Percentiles rank a stretch among this genome's conserved stretches.
Evolutionary conservation across 352 stramenopile genomes (phyloP).

Genomic region (Aphanomyces stellatus): DNA sequence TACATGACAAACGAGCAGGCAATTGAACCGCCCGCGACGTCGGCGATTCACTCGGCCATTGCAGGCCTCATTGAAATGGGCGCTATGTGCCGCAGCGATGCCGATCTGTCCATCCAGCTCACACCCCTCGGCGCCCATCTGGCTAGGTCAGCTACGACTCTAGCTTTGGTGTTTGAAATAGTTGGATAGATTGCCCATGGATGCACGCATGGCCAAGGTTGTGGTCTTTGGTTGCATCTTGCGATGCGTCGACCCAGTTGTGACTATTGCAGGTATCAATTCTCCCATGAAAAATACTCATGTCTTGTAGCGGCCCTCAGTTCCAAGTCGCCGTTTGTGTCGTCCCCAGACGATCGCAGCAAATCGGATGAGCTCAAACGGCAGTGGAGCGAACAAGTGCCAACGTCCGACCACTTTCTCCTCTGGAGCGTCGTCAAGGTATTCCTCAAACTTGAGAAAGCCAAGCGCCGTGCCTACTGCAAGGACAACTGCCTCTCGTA

Average conservation of each 20-base stretch:
- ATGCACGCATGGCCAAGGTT: slow-evolving; percentile 83
- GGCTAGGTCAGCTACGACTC: background rate
- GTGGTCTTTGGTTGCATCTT: slow-evolving; percentile 82
- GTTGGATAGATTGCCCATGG: slow-evolving; percentile 70
- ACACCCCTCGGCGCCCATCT: slow-evolving; percentile 36
- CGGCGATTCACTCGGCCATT: slow-evolving; percentile 88
- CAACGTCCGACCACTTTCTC: slow-evolving; percentile 72
- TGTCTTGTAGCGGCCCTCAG: slow-evolving; percentile 14
- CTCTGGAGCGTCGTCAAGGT: slow-evolving; percentile 71
- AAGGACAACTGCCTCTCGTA: slow-evolving; percentile 64
- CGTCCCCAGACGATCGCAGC: slow-evolving; percentile 51
- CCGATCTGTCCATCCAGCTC: slow-evolving; percentile 31
- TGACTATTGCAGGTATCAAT: slow-evolving; percentile 74
- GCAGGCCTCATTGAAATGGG: slow-evolving; percentile 85
- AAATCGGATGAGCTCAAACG: slow-evolving; percentile 56
- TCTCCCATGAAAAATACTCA: slow-evolving; percentile 27
- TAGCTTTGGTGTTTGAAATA: slow-evolving; percentile 21
- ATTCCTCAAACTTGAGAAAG: slow-evolving; percentile 29
- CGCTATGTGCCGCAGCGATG: slow-evolving; percentile 50
- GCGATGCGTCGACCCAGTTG: slow-evolving; percentile 71
- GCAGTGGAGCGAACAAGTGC: slow-evolving; percentile 41
- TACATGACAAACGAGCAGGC: slow-evolving; percentile 18
- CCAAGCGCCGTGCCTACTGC: slow-evolving; percentile 44
- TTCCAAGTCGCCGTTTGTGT: slow-evolving; percentile 65
- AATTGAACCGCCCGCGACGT: slow-evolving; percentile 88